Conservation (phyloP, 179 eudicot species). For the Gypsophila paniculata region DNA sequence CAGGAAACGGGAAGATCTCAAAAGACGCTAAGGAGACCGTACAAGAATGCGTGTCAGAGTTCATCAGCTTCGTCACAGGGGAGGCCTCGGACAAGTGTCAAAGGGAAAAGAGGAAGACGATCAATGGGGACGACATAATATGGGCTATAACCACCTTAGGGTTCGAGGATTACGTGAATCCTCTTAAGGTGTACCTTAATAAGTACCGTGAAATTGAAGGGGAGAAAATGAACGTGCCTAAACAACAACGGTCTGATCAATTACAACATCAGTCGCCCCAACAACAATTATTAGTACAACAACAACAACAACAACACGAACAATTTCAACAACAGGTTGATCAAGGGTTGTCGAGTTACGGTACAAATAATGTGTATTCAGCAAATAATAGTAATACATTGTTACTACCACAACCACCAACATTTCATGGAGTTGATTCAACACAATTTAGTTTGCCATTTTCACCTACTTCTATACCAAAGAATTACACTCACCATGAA, state of each 20-base stretch:
- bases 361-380: slow-evolving; percentile 31
- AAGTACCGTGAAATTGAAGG: slow-evolving; percentile 49
- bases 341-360: slow-evolving; percentile 29
- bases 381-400: slow-evolving; percentile 15
- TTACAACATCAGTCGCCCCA: slow-evolving; percentile 23
- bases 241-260: slow-evolving; percentile 33
- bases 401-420: slow-evolving; percentile 28
- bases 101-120: slow-evolving; percentile 42
- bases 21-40: slow-evolving; percentile 45
- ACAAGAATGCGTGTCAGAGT: slow-evolving; percentile 43
- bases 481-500: slow-evolving; percentile 36
- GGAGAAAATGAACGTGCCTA: slow-evolving; percentile 45
- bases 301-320: slow-evolving; percentile 23
- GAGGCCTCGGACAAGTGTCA: slow-evolving; percentile 47
- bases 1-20: slow-evolving; percentile 33
- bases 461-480: slow-evolving; percentile 37
- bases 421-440: slow-evolving; percentile 32
- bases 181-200: slow-evolving; percentile 42
- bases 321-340: slow-evolving; percentile 26
- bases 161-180: slow-evolving; percentile 37
- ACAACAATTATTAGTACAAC: slow-evolving; percentile 23
- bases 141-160: slow-evolving; percentile 41
- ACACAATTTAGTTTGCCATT: slow-evolving; percentile 35
- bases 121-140: slow-evolving; percentile 40
- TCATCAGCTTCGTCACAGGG: slow-evolving; percentile 43